Base-by-base conservation (phyloP, 495 filamentous ascomycete species). In the Penicillium lagena region DNA sequence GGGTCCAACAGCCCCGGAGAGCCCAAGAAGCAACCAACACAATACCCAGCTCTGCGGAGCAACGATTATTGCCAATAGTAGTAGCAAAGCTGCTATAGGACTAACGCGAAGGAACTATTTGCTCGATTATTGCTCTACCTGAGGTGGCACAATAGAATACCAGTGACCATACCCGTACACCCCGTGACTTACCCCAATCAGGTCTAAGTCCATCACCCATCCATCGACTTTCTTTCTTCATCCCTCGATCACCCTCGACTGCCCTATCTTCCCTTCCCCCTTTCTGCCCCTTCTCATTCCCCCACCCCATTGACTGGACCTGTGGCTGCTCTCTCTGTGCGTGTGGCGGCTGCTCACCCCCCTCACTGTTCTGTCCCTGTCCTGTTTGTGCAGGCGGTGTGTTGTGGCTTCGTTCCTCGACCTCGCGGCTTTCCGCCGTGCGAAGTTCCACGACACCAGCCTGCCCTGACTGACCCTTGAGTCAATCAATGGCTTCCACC, bases 401-500 rank as follows among this genome's bases (percentile, higher is more conserved):
- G 59, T 51, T 59, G 56, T 60, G 59, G 59, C 54, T 55, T 55
- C 39, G 54, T 58, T 54, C 63, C 57, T 57, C 49, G 52, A 42
- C 49, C 46, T 57, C 46, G 50, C 52, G 55, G 62, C 62, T 63
- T 60, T 58, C 56, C 60, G 64, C 66, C 63, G 62, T 66, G 59
- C 50, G 48, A 61, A 64, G 61, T 67, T 58, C 59, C 55, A 67
- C 68, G 60, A 66, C 63, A 52, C 56, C 60, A 68, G 63, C 55
- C 56, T 51, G 47, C 52, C 55, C 50, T 55, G 48, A 55, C 54
- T 56, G 55, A 55, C 50, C 31, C 53, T 52, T 46, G 46, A 64
- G 60, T 63, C 58, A 61, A 58, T 58, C 51, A 60, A 77, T 76
- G 72, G 69, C 73, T 59, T 75, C 76, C 44, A 67, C 72, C 40